Evolutionary conservation across 2,329 filamentous ascomycete species (phyloP), one percentile per base, ranked within the genome.

Genomic region (Fusarium armeniacum): DNA sequence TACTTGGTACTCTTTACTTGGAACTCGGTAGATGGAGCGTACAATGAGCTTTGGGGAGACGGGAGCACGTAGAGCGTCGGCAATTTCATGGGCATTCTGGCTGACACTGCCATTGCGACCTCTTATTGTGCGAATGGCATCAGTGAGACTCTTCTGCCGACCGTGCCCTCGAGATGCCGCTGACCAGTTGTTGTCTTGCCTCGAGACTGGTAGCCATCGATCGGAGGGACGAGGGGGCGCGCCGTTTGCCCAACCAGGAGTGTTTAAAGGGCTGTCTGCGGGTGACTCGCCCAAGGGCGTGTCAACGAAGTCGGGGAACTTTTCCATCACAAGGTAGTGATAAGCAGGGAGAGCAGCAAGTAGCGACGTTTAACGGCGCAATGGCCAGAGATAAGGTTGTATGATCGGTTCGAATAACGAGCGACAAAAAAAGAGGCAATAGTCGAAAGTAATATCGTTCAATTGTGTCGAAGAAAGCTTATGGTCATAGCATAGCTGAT

Each of bases 21-120:
- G 53, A 49, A 58, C 58, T 67, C 57, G 58, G 36, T 36, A 58
- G 49, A 49, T 61, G 43, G 52, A 52, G 58, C 78, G 69, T 91
- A 98, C 95, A 80, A 97, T 89, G 69, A 98, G 88, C 80, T 86
- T 94, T 65, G 93, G 91, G 16, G 95, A 98, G 33, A 99, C 86
- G 7, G 96, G 96, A 40, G 94, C 95, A 76, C 91, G 93, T 64
- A 99, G 86, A 54, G 94, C 94, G 79, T 96, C 93, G 45, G 94
- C 94, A 75, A 99, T 89, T 80, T 98, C 95, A 65, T 97, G 93
- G 57, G 94, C 94, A 81, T 97, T 97, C 78, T 95, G 93, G 82
- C 90, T 94, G 74, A 98, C 90, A 79, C 94, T 98, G 53, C 89
- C 93, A 75, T 91, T 93, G 74, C 94, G 87, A 38, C 88, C 90